Base-by-base conservation (phyloP, 2,329 filamentous ascomycete species). In the Aaosphaeria pasadenensis region DNA sequence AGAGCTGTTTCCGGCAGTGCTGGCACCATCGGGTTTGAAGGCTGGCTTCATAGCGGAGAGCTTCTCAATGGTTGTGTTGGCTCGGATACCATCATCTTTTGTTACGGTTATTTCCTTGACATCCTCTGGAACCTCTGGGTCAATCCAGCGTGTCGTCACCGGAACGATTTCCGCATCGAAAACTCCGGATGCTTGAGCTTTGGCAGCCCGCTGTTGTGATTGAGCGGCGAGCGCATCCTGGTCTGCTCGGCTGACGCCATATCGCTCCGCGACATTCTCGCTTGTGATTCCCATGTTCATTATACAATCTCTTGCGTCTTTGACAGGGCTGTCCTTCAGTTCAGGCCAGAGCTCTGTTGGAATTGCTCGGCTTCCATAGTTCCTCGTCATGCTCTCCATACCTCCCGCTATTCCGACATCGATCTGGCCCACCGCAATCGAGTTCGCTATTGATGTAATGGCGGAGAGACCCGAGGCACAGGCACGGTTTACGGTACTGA, bases 311-410 rank as follows among this genome's bases (percentile, higher is more conserved):
- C 81, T 75, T 4, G 88, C 88, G 54, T 95, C 85, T 62, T 86
- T 79, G 7, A 81, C 79, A 1, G 74, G 71, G 4, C 80, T 84
- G 1, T 86, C 80, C 59, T 76, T 82, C 51, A 96, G 74, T 44
- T 81, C 84, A 0, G 87, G 84, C 89, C 90, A 96, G 7, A 90
- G 72, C 54, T 90, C 82, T 0, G 84, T 85, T 0, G 91, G 91
- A 39, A 96, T 94, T n/a, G 91, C 91, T 48, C 84, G 77, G 29
- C 77, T 83, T 44, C 86, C 91, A 71, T 96, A 96, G 73, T 96
- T 96, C 56, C 87, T 76, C 54, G 89, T 95, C 91, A 96, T 96
- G 74, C 87, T 92, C 80, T 96, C 91, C 88, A 95, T 96, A 30
- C 91, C 91, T 2, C 88, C 91, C 7, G 85, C 91, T 52, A 96